Evolutionary conservation across 2,329 filamentous ascomycete species (phyloP), one percentile per base, ranked within the genome.

Genomic region (Fusarium austroafricanum): DNA sequence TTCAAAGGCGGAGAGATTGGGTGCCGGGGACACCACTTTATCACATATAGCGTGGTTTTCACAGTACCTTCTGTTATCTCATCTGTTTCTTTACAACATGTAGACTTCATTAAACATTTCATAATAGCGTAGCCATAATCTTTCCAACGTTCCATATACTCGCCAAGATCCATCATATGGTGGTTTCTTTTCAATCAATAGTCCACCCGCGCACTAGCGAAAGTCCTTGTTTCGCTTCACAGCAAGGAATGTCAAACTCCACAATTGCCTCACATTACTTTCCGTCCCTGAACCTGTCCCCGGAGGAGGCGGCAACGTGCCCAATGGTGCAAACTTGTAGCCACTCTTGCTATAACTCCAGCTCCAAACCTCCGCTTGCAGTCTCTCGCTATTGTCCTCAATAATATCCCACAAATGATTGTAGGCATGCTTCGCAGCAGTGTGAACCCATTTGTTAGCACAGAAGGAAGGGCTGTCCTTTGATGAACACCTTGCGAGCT

Each of bases 281-380:
- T 71, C 68, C 0, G 65, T 69, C 10, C 65, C 65, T 4, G 68
- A 66, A 0, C 55, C 46, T 1, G 66, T 15, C 0, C 61, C 67
- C 2, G 65, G 61, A 1, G 65, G 66, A 6, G 65, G 66, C 1
- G 65, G 66, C 14, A 74, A 28, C 0, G 67, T 72, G 2, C 67
- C 73, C 2, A 75, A 29, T 8, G 71, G 72, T 1, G 72, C 67
- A 4, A 73, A 66, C n/a, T 62, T 65, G 38, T 67, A 73, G 11
- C 52, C n/a, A 14, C 76, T 37, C 10, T 45, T 51, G 21, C 31
- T 35, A 63, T 86, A 89, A 10, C 80, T 79, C 87, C 87, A 90
- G 50, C 83, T 87, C 88, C 89, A 90, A 1, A 90, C 86, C 71
- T 90, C 88, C 2, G 79, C 80, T 58, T 83, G 84, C 15, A 90